These are phyloP conservation scores for Stephanodiscus triporus DNA, from an alignment of 108 stramenopile species.

Conservation along the genomic window DNA sequence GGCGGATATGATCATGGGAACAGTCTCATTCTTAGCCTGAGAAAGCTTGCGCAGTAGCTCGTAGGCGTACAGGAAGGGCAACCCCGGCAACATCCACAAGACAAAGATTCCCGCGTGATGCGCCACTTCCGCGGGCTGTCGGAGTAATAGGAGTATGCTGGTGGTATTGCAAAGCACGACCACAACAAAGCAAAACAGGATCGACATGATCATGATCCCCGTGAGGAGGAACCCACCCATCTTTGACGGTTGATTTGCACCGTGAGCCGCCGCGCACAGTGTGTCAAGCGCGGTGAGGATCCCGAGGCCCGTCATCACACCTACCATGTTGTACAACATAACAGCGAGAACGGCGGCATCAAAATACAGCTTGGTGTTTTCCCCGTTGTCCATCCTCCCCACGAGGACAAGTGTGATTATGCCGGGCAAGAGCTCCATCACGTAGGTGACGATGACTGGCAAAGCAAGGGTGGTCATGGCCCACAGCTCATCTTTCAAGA, in stretches of 20 bases:
- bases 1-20: slow-evolving; percentile 42
- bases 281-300: slow-evolving; percentile 50
- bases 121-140: slow-evolving; percentile 34
- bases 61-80: slow-evolving; percentile 44
- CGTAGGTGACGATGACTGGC: slow-evolving; percentile 36
- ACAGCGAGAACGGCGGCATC: slow-evolving; percentile 46
- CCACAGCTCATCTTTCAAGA: slow-evolving; percentile 37
- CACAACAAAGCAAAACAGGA: slow-evolving; percentile 8
- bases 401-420: slow-evolving; percentile 45
- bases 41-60: slow-evolving; percentile 45
- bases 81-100: slow-evolving; percentile 35
- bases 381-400: slow-evolving; percentile 25
- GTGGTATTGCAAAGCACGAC: slow-evolving; percentile 28
- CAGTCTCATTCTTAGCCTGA: slow-evolving; percentile 43
- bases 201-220: slow-evolving; percentile 17
- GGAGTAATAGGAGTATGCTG: slow-evolving; percentile 9
- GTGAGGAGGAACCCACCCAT: slow-evolving; percentile 54
- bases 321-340: slow-evolving; percentile 41
- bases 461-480: slow-evolving; percentile 34
- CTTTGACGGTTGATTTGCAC: slow-evolving; percentile 35
- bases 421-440: slow-evolving; percentile 44
- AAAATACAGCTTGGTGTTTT: slow-evolving; percentile 36
- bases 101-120: slow-evolving; percentile 29
- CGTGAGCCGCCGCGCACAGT: slow-evolving; percentile 48
- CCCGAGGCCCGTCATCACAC: slow-evolving; percentile 39